Percentiles rank a stretch among this genome's conserved stretches.
These are phyloP conservation scores for Helicostylum pulchrum DNA, from an alignment of 192 early-diverging fungal genomes.

Conservation along the genomic window DNA sequence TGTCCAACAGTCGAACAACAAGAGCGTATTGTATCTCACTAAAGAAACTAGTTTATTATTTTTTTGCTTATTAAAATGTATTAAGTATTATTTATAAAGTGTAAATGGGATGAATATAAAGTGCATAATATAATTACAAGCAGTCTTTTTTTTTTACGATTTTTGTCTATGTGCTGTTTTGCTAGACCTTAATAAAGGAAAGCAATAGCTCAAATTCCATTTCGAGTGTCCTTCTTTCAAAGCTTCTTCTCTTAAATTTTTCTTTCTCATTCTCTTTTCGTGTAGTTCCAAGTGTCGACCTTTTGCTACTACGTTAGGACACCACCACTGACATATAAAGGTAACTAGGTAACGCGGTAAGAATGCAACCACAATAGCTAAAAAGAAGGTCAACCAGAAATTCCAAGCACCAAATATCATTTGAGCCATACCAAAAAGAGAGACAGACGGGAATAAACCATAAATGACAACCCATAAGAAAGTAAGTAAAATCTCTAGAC, in stretches of 20 bases:
- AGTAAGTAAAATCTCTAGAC: constrained; percentile 64
- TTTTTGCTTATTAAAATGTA: no score
- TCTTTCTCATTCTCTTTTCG: not conserved
- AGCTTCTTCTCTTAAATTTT: not conserved
- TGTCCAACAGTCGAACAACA: no score
- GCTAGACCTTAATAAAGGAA: no score
- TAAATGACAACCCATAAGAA: constrained; percentile 67
- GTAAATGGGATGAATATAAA: no score
- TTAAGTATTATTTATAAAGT: no score
- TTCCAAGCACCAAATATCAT: constrained; percentile 59
- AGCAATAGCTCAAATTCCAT: no score
- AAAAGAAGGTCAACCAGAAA: constrained; percentile 73
- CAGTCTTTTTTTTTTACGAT: no score
- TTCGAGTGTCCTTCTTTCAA: not conserved
- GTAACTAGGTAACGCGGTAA: constrained; percentile 66
- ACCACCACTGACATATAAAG: constrained; percentile 64
- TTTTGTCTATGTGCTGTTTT: no score
- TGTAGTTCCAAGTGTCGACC: not conserved
- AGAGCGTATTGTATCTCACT: no score
- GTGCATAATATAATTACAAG: no score
- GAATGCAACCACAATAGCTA: constrained; percentile 69
- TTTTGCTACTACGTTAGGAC: constrained; percentile 47
- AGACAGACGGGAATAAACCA: constrained; percentile 50
- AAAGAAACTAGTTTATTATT: no score
- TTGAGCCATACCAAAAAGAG: constrained; percentile 67